Conservation (phyloP, 108 stramenopile species). For the Craspedostauros australis region DNA sequence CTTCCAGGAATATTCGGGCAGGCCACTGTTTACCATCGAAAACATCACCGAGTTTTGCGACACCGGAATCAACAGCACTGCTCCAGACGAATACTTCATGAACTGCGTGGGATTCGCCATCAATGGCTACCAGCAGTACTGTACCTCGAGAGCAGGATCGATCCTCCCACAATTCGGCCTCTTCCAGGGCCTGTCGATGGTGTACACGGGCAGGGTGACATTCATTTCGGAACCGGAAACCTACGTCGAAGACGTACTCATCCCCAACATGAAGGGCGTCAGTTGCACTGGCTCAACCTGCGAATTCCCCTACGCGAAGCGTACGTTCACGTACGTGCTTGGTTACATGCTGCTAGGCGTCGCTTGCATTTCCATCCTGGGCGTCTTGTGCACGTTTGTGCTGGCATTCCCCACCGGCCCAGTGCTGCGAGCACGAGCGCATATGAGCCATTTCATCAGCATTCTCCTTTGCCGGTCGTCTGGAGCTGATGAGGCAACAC, state of each 20-base stretch:
- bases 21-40: too few relatives aligned
- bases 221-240: conserved; percentile 38
- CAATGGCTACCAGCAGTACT: not conserved
- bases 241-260: conserved; percentile 27
- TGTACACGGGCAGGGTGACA: conserved; percentile 23
- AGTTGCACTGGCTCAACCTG: conserved; percentile 31
- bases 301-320: conserved; percentile 21
- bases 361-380: conserved; percentile 25
- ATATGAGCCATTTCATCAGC: too few relatives aligned
- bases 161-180: conserved; percentile 44
- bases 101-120: conserved; percentile 33
- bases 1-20: too few relatives aligned
- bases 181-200: conserved; percentile 30
- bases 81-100: conserved; percentile 24
- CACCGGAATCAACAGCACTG: too few relatives aligned
- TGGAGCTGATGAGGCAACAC: not conserved
- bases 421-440: conserved; percentile 17
- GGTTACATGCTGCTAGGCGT: conserved; percentile 41
- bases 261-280: conserved; percentile 16
- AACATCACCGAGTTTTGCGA: too few relatives aligned
- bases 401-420: conserved; percentile 26
- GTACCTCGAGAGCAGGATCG: conserved; percentile 21
- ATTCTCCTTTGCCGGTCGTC: not conserved
- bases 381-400: conserved; percentile 17
- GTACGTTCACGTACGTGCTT: conserved; percentile 14